A percentile compares a stretch with the other conserved stretches of the same genome.
phyloP scores from a whole-genome alignment of 2,329 filamentous ascomycete species.

The Ambrosiella xylebori region DNA sequence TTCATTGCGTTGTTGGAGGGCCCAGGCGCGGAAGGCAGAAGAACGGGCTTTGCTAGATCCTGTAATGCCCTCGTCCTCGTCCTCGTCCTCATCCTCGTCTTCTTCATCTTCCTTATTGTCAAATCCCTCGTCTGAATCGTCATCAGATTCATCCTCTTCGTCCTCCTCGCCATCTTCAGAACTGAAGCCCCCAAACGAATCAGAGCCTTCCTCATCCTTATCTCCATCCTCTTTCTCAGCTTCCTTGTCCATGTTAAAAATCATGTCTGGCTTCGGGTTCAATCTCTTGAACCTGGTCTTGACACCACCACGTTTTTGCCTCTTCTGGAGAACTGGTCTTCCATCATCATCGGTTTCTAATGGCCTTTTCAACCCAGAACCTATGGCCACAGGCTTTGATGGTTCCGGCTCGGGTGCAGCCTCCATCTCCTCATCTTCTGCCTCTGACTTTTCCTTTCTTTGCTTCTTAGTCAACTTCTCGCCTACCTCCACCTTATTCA shows the following conservation, averaged over 20 bases:
- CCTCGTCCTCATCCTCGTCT: conserved; percentile 15
- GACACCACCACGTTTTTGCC: conserved; percentile 53
- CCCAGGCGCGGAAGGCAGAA: conserved; percentile 86
- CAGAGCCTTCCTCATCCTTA: conserved; percentile 14
- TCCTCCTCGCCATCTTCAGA: conserved; percentile 17
- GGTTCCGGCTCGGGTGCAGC: conserved; percentile 7
- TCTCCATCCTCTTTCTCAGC: conserved; percentile 16
- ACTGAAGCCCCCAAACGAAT: conserved; percentile 14
- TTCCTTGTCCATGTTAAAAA: conserved; percentile 15
- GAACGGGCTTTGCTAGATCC: conserved; percentile 22
- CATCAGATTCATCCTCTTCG: neutral
- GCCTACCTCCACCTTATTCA: conserved; percentile 14
- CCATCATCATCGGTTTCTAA: conserved; percentile 66
- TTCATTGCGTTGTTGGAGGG: conserved; percentile 68
- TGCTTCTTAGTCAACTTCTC: conserved; percentile 19
- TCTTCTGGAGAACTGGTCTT: conserved; percentile 64
- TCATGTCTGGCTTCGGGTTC: conserved; percentile 36
- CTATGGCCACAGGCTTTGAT: conserved; percentile 25
- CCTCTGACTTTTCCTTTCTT: conserved; percentile 15
- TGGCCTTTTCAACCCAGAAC: conserved; percentile 73
- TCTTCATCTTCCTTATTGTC: conserved; percentile 18
- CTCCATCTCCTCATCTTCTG: neutral
- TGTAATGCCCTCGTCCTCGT: conserved; percentile 16
- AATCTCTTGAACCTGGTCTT: conserved; percentile 43
- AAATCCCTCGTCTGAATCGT: neutral